A percentile compares a stretch with the other conserved stretches of the same genome.
Evolutionary conservation across 2,329 filamentous ascomycete genomes (phyloP).

Genomic region (Colletotrichum cuscutae): DNA sequence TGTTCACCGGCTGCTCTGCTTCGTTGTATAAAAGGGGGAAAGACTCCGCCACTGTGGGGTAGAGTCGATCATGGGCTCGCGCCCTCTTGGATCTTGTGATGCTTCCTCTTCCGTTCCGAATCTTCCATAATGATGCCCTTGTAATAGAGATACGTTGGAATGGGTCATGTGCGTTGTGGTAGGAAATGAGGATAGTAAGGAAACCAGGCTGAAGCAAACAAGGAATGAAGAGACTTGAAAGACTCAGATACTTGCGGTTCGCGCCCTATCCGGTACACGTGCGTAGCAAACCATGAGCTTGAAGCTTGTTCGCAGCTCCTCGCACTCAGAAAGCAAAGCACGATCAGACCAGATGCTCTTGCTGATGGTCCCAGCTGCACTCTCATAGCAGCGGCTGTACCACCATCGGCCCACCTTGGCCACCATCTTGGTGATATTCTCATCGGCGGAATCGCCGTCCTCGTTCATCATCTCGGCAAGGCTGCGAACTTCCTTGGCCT

Average conservation of each 20-base stretch:
- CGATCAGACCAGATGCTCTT: conserved; percentile 82
- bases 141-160: conserved; percentile 1
- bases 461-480: conserved; percentile 80
- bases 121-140: conserved; percentile 5
- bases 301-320: conserved; percentile 86
- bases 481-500: conserved; percentile 58
- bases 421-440: conserved; percentile 91
- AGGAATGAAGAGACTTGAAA: not conserved
- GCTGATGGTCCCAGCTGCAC: conserved; percentile 62
- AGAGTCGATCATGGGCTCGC: conserved; percentile 26
- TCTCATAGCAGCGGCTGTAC: conserved; percentile 94
- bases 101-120: conserved; percentile 10
- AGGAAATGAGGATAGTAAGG: not conserved
- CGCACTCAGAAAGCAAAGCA: conserved; percentile 82
- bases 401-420: conserved; percentile 94
- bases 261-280: conserved; percentile 74
- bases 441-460: conserved; percentile 76
- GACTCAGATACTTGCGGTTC: conserved; percentile 58
- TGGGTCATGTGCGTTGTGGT: not conserved
- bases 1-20: conserved; percentile 26
- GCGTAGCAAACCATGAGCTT: conserved; percentile 93
- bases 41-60: not conserved
- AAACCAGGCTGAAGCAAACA: conserved; percentile 3
- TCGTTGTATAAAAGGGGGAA: not conserved
- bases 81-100: conserved; percentile 32